Evolutionary conservation across 2,329 filamentous ascomycete species (phyloP), one percentile per base, ranked within the genome.

Genomic region (Penicillium olsonii): DNA sequence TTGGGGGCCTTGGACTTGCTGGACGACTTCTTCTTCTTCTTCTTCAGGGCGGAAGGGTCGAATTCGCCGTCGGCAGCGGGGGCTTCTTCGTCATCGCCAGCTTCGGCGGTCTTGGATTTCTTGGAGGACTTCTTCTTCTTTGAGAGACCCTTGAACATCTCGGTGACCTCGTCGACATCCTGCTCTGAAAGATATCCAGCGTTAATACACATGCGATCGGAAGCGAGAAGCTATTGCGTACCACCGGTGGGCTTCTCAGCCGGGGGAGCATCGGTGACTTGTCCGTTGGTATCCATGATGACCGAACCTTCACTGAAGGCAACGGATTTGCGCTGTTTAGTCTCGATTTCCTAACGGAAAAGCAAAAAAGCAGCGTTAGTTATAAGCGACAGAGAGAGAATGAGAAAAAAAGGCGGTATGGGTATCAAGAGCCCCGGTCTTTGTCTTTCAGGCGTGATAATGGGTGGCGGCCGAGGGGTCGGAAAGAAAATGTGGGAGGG

Each of bases 281-380:
- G 84, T 65, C 92, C 92, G 80, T 96, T 89, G 74, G 84, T 84
- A 78, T 95, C 89, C 71, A 96, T 92, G 65, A 96, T 85, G 60
- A 88, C 83, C 64, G 90, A 84, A 67, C 90, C 89, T 74, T 94
- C 88, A 70, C 87, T 92, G 74, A 97, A 97, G 59, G 91, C 87
- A 67, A 97, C 92, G 39, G 90, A 95, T 78, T 97, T 96, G 76
- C 92, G 88, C 67, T 87, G 84, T 74, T 88, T 91, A 31, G 71
- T 63, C 54, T 71, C 60, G 56, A 73, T 69, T 65, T 76, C 73
- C 75, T 78, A 54, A 48, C 50, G 44, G 50, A 51, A 42, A 38
- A 54, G 52, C 45, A 58, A 61, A 54, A n/a, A 56, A 37, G 48
- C 50, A 41, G 58, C 51, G 69, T 69, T 61, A 70, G 66, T 64